Conservation (phyloP, 768 basidiomycete genomes). For the Strobilomyces confusus region DNA sequence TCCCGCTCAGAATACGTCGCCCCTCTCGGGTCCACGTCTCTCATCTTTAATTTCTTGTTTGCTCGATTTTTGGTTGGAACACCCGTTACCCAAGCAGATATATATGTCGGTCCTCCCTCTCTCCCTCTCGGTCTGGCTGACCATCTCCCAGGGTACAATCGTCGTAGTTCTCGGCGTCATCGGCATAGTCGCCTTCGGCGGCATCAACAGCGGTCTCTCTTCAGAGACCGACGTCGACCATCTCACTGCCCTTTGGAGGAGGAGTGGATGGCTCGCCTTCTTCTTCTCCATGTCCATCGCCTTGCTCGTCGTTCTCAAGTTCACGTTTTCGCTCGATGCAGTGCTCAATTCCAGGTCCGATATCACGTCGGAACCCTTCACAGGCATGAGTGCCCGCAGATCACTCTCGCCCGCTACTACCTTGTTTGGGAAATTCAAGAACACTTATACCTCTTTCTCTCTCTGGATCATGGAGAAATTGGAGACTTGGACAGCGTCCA, state of each 20-base stretch:
- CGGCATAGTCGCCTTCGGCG: conserved; percentile 85
- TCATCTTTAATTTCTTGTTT: conserved; percentile 96
- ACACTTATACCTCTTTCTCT: conserved; percentile 45
- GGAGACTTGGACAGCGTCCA: conserved; percentile 71
- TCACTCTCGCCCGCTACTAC: conserved; percentile 16
- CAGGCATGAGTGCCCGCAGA: conserved; percentile 35
- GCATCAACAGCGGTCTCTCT: conserved; percentile 76
- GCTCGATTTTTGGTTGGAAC: conserved; percentile 86
- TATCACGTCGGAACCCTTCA: conserved; percentile 54
- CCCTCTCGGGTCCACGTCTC: conserved; percentile 86
- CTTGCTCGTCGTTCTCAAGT: conserved; percentile 61
- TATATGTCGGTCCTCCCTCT: conserved; percentile 52
- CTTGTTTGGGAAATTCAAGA: conserved; percentile 33
- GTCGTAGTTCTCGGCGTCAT: conserved; percentile 81
- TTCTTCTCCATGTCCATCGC: conserved; percentile 77
- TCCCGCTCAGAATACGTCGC: conserved; percentile 80
- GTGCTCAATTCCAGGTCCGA: conserved; percentile 70
- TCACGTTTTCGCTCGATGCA: conserved; percentile 67
- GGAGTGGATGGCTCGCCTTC: conserved; percentile 86
- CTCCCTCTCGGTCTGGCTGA: not conserved
- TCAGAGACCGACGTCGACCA: conserved; percentile 69
- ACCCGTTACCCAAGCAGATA: conserved; percentile 78
- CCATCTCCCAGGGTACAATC: conserved; percentile 60
- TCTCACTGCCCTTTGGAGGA: conserved; percentile 80
- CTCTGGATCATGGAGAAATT: conserved; percentile 55